phyloP scores from a whole-genome alignment of 169 alveolate genomes.

The Eimeria praecox region DNA sequence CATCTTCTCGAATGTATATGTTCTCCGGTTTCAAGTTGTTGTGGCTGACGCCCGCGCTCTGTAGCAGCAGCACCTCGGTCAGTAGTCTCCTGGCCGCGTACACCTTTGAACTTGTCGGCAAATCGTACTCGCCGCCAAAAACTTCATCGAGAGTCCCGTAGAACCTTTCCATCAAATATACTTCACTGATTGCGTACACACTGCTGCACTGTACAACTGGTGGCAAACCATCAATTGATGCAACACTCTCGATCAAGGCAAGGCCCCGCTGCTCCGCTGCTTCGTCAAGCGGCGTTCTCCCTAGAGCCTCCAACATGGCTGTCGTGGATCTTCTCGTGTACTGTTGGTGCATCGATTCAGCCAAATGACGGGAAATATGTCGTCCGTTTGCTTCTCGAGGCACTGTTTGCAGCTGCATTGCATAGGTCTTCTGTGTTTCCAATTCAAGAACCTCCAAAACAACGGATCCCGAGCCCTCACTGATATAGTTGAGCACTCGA shows the following conservation, averaged over 20 bases:
- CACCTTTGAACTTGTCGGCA: background rate
- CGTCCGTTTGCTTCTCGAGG: background rate
- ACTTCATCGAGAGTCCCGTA: background rate
- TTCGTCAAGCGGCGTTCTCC: background rate
- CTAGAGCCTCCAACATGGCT: background rate
- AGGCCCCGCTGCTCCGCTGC: slow-evolving; percentile 26
- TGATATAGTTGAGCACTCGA: background rate
- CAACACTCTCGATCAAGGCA: background rate
- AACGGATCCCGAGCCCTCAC: background rate
- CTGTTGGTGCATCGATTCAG: background rate
- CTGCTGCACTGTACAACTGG: background rate
- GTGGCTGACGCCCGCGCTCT: slow-evolving; percentile 38
- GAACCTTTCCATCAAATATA: background rate
- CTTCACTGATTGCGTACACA: background rate
- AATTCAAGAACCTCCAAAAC: background rate
- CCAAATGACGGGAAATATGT: background rate
- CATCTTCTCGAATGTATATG: background rate
- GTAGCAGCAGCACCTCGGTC: slow-evolving; percentile 47
- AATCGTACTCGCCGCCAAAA: background rate
- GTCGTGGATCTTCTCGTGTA: background rate
- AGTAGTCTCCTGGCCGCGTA: slow-evolving; percentile 20
- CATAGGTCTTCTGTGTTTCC: background rate
- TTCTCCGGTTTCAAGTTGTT: background rate
- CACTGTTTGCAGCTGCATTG: slow-evolving; percentile 24
- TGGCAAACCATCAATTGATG: background rate